phyloP scores from a whole-genome alignment of 2,329 filamentous ascomycete genomes.

The Thielaviopsis euricoi region DNA sequence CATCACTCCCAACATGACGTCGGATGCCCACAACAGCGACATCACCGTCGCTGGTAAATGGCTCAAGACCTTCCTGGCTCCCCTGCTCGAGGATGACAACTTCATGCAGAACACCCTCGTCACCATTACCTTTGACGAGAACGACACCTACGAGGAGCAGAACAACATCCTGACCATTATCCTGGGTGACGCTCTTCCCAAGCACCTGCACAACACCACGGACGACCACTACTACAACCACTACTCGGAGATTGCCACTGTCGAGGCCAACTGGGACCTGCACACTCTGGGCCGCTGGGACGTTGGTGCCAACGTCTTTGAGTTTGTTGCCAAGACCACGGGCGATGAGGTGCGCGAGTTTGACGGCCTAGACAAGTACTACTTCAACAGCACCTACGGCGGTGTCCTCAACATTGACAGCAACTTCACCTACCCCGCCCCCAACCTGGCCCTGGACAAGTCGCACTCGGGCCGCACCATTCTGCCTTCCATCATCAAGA shows the following conservation, averaged over 20 bases:
- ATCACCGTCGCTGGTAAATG: constrained; percentile 53
- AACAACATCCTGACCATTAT: constrained; percentile 59
- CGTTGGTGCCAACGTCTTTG: constrained; percentile 54
- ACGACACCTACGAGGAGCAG: constrained; percentile 45
- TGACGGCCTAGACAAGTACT: constrained; percentile 25
- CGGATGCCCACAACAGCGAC: constrained; percentile 58
- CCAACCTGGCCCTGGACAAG: constrained; percentile 22
- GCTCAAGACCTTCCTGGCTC: constrained; percentile 51
- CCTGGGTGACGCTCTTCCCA: constrained; percentile 56
- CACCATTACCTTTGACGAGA: constrained; percentile 67
- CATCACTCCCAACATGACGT: constrained; percentile 60
- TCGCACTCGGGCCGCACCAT: constrained; percentile 20
- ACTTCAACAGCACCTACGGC: constrained; percentile 37
- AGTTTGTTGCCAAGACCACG: constrained; percentile 41
- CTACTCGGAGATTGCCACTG: constrained; percentile 52
- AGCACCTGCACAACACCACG: constrained; percentile 45
- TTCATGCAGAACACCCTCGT: constrained; percentile 66
- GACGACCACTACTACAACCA: constrained; percentile 59
- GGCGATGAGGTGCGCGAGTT: constrained; percentile 33
- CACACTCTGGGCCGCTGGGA: constrained; percentile 56
- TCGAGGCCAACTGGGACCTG: constrained; percentile 53
- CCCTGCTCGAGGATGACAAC: constrained; percentile 49
- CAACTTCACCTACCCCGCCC: constrained; percentile 22
- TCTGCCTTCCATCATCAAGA: constrained; percentile 22
- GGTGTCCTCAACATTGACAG: constrained; percentile 27